Evolutionary conservation across 768 basidiomycete species (phyloP).

Genomic region (Russula foetens): DNA sequence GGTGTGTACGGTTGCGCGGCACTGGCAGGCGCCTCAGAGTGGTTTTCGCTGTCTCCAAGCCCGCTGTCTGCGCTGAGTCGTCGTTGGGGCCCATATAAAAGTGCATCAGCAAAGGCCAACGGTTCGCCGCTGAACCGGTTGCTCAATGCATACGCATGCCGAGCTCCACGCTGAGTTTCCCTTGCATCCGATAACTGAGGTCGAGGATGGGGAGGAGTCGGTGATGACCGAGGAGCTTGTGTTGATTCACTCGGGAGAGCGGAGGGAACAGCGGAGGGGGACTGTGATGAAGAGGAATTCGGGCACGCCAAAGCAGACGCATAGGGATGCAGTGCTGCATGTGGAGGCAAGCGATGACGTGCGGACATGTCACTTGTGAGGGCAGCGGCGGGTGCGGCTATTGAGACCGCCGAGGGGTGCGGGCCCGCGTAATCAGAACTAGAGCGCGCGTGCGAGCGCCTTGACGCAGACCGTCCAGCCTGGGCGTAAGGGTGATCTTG

Average conservation of each 20-base stretch:
- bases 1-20: constrained; percentile 7
- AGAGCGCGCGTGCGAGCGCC: constrained; percentile 18
- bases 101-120: constrained; percentile 56
- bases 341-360: constrained; percentile 32
- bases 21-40: not conserved
- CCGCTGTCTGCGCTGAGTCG: constrained; percentile 35
- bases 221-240: not conserved
- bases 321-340: constrained; percentile 16
- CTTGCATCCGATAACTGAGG: not conserved
- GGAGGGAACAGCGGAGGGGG: not conserved
- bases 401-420: constrained; percentile 29
- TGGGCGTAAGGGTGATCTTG: constrained; percentile 34
- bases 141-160: constrained; percentile 15
- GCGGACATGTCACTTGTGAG: constrained; percentile 27
- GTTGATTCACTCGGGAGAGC: not conserved
- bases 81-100: constrained; percentile 39
- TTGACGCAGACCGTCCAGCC: constrained; percentile 8
- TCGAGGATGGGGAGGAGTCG: not conserved
- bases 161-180: not conserved
- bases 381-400: constrained; percentile 13
- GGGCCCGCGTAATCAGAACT: constrained; percentile 35
- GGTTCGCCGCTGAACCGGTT: constrained; percentile 7
- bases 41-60: constrained; percentile 40
- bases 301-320: not conserved
- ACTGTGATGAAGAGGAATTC: not conserved